Conservation (phyloP, 306 rosid species). For the Medicago arabica region DNA sequence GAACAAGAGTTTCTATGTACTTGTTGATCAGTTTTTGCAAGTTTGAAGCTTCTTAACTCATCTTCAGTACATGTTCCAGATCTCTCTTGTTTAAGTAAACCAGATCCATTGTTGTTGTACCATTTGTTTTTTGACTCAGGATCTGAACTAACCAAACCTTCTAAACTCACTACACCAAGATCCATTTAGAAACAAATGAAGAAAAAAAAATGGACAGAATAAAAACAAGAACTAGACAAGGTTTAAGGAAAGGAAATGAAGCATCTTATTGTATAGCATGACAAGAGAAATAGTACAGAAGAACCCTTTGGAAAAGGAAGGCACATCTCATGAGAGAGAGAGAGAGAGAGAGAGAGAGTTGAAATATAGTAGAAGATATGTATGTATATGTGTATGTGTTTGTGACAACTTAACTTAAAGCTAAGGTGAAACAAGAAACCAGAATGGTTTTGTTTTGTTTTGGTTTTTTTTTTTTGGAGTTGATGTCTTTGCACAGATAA, state of each 20-base stretch:
- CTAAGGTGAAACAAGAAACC: conserved; percentile 63
- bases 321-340: conserved; percentile 49
- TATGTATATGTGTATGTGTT: neutral
- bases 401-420: conserved; percentile 54
- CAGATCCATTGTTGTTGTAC: conserved; percentile 74
- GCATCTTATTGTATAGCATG: conserved; percentile 41
- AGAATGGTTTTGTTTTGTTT: conserved; percentile 55
- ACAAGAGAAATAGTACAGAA: conserved; percentile 31
- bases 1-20: neutral
- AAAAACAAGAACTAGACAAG: conserved; percentile 14
- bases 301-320: conserved; percentile 42
- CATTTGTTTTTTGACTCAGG: conserved; percentile 67
- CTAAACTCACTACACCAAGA: conserved; percentile 77
- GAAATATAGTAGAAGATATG: conserved; percentile 38
- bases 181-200: conserved; percentile 55
- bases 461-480: conserved; percentile 24
- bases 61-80: conserved; percentile 58
- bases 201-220: neutral
- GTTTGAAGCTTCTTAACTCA: conserved; percentile 61
- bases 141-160: conserved; percentile 79
- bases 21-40: conserved; percentile 47
- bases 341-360: neutral
- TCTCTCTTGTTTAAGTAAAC: conserved; percentile 70
- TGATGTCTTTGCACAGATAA: conserved; percentile 58
- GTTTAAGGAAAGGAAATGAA: conserved; percentile 41